A percentile compares a stretch with the other conserved stretches of the same genome.
Evolutionary conservation across 495 filamentous ascomycete species (phyloP).

Genomic region (Viridothelium virens): DNA sequence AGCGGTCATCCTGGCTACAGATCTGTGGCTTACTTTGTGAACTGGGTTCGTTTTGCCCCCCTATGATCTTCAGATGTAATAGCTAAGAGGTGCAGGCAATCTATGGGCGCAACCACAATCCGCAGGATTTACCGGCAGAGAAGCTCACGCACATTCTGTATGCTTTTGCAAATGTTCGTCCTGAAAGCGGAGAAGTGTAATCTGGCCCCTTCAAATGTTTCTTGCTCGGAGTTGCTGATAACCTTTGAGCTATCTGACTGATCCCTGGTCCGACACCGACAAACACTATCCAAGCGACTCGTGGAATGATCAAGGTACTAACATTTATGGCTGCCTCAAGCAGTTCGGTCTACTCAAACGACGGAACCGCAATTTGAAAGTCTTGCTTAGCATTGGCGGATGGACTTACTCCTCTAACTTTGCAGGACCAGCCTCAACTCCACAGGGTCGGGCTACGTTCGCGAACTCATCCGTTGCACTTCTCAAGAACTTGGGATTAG

Average conservation of each 20-base stretch:
- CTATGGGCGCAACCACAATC: constrained; percentile 74
- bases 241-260: constrained; percentile 56
- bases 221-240: background rate
- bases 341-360: constrained; percentile 90
- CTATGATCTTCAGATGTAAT: background rate
- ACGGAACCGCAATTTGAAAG: constrained; percentile 77
- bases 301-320: constrained; percentile 51
- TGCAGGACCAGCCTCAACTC: constrained; percentile 58
- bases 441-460: constrained; percentile 56
- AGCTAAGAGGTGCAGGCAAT: constrained; percentile 53
- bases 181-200: constrained; percentile 72
- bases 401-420: constrained; percentile 96
- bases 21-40: constrained; percentile 77
- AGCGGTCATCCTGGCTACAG: constrained; percentile 44
- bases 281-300: constrained; percentile 84
- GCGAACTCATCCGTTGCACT: constrained; percentile 59
- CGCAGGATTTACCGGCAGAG: constrained; percentile 77
- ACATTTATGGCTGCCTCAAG: constrained; percentile 80
- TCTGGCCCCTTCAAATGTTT: constrained; percentile 22
- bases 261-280: constrained; percentile 73
- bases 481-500: constrained; percentile 56
- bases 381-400: constrained; percentile 87
- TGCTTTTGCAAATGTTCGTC: constrained; percentile 74
- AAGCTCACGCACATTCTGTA: constrained; percentile 91
- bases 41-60: constrained; percentile 46